Evolutionary conservation across 306 rosid genomes (phyloP), one percentile per base, ranked within the genome.

Genomic region (Morella rubra): DNA sequence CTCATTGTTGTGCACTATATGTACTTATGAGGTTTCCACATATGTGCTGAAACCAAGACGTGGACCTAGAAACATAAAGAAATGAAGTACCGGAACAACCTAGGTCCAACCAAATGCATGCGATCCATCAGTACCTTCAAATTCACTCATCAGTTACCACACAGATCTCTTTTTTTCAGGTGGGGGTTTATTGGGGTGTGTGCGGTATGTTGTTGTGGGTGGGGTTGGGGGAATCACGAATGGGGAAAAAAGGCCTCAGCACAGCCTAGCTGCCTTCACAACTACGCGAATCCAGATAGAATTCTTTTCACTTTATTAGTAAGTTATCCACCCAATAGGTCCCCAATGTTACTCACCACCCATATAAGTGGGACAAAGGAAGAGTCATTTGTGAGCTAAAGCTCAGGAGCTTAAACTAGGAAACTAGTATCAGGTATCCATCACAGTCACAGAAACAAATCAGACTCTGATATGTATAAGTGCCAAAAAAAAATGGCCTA

Each of bases 181-280:
- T 32, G 37, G 37, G 37, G 37, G 37, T 32, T 32, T 32, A 32
- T 32, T 32, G 37, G 37, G 3, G 37, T 32, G 37, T 32, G 37
- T 32, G 37, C 37, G 37, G 37, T 32, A 2, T 32, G 37, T 32
- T 32, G 37, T 32, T 32, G 37, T 2, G 37, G 37, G 37, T 32
- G 37, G 37, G 37, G 3, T 32, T 4, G 59, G 59, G 6, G 59
- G 59, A 8, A 5, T 6, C 1, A 6, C 6, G 2, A 7, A 8
- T n/a, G 54, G 54, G 14, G 4, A 1, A 11, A 14, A 11, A 11
- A 14, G 14, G 3, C 18, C 5, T 4, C 5, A 50, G 54, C 15
- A 50, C 54, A 50, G 59, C 59, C 59, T 53, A 53, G 59, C 59
- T 53, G 59, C 59, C 61, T 19, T 52, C 18, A 8, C 61, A 55